Conservation (phyloP, 2,329 filamentous ascomycete species). For the Epichloe sp. region DNA sequence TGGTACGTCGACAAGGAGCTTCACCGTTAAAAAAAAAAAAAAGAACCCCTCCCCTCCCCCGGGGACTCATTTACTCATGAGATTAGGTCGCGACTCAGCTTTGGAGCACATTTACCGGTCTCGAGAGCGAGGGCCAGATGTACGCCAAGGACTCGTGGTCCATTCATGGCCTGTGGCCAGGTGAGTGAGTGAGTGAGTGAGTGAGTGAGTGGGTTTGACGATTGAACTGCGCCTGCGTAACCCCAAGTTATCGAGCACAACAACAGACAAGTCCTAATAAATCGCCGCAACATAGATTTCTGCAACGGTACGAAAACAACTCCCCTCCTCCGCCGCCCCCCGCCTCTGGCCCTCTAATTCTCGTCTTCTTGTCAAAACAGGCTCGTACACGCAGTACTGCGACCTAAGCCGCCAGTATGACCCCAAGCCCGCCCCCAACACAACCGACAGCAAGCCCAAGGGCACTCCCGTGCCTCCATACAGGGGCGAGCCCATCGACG, state of each 20-base stretch:
- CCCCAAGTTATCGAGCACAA: no score
- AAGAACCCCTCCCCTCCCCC: not conserved
- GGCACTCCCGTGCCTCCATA: slow-evolving; percentile 44
- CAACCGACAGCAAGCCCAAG: slow-evolving; percentile 41
- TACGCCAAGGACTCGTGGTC: slow-evolving; percentile 45
- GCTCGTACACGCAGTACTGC: slow-evolving; percentile 54
- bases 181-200: slow-evolving; percentile 15
- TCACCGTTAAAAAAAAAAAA: not conserved
- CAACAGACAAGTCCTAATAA: no score
- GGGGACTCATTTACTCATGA: not conserved
- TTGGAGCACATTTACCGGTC: slow-evolving; percentile 51
- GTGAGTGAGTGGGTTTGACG: not conserved
- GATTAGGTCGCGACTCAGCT: slow-evolving; percentile 43
- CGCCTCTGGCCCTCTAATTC: not conserved
- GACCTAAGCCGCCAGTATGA: slow-evolving; percentile 53
- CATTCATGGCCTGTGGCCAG: slow-evolving; percentile 46
- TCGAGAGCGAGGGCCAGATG: slow-evolving; percentile 42
- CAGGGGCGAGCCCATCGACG: slow-evolving; percentile 41
- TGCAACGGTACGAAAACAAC: slow-evolving; percentile 25
- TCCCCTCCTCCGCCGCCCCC: not conserved
- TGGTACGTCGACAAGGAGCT: slow-evolving; percentile 20
- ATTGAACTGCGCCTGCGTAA: no score
- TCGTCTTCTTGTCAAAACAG: slow-evolving; percentile 18
- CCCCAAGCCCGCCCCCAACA: slow-evolving; percentile 47
- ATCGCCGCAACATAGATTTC: slow-evolving; percentile 20